These are phyloP conservation scores for Wickerhamiella qilinensis DNA, from an alignment of 805 yeast genomes.

Conservation along the genomic window DNA sequence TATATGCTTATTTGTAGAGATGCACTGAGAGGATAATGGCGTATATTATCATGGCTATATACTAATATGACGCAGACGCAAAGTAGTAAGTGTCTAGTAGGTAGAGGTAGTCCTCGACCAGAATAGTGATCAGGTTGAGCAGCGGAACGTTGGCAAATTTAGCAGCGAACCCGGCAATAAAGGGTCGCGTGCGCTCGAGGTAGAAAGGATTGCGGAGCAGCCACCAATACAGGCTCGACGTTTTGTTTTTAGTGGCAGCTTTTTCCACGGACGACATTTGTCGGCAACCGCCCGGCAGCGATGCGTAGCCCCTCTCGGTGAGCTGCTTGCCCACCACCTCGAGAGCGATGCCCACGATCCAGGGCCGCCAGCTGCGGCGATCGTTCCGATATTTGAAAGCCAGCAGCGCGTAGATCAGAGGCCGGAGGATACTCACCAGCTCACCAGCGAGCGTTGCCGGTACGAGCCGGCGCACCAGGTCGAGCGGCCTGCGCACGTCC, in stretches of 20 bases:
- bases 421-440: conserved; percentile 23
- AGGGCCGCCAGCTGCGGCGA: conserved; percentile 24
- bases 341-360: conserved; percentile 23
- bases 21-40: too few species aligned
- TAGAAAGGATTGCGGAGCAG: conserved; percentile 25
- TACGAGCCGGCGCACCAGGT: conserved; percentile 18
- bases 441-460: conserved; percentile 18
- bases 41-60: too few species aligned
- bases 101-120: conserved; percentile 25
- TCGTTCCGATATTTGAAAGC: conserved; percentile 14
- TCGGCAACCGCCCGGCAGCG: conserved; percentile 9
- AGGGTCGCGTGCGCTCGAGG: conserved; percentile 19
- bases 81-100: conserved; percentile 25
- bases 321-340: conserved; percentile 21
- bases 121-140: conserved; percentile 17
- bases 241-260: conserved; percentile 18
- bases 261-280: conserved; percentile 20
- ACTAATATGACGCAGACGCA: conserved; percentile 17
- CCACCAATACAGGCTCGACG: conserved; percentile 25
- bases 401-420: conserved; percentile 24
- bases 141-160: conserved; percentile 20
- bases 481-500: conserved; percentile 18
- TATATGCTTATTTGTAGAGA: too few species aligned
- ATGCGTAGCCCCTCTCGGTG: conserved; percentile 14
- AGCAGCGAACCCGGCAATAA: conserved; percentile 15